phyloP scores from a whole-genome alignment of 257 asterid species.

The Capsicum chinense region DNA sequence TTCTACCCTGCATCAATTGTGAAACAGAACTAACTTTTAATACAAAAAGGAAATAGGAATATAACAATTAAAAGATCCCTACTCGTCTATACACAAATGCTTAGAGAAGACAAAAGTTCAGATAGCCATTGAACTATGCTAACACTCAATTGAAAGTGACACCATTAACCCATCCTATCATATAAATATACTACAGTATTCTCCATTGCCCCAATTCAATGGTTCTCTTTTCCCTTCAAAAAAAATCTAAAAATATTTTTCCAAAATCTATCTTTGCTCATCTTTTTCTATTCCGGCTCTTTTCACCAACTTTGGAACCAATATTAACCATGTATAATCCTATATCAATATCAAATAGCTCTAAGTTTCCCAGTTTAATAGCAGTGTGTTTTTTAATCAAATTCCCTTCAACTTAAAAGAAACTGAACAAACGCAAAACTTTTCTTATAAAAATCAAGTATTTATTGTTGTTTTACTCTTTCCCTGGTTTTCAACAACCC shows the following conservation, averaged over 20 bases:
- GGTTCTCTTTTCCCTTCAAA: background rate
- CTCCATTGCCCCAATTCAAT: too few species aligned
- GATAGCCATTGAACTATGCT: too few species aligned
- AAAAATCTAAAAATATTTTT: background rate
- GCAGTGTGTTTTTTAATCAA: background rate
- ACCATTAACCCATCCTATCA: background rate
- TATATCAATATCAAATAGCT: too few species aligned
- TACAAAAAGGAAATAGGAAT: background rate
- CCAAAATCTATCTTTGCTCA: background rate
- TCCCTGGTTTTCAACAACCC: conserved; percentile 3
- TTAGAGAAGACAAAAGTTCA: background rate
- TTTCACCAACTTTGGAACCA: background rate
- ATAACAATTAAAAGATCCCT: background rate
- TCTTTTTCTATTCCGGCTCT: background rate
- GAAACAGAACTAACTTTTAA: background rate
- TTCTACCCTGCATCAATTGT: background rate
- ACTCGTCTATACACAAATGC: background rate
- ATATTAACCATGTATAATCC: background rate
- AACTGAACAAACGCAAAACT: background rate
- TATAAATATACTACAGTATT: too few species aligned
- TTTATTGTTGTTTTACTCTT: background rate
- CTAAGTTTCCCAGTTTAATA: background rate
- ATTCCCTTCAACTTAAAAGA: background rate
- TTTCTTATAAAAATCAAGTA: background rate
- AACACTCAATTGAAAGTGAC: background rate